These are phyloP conservation scores for Puccinia horiana DNA, from an alignment of 1,284 basidiomycete species.

Conservation along the genomic window DNA sequence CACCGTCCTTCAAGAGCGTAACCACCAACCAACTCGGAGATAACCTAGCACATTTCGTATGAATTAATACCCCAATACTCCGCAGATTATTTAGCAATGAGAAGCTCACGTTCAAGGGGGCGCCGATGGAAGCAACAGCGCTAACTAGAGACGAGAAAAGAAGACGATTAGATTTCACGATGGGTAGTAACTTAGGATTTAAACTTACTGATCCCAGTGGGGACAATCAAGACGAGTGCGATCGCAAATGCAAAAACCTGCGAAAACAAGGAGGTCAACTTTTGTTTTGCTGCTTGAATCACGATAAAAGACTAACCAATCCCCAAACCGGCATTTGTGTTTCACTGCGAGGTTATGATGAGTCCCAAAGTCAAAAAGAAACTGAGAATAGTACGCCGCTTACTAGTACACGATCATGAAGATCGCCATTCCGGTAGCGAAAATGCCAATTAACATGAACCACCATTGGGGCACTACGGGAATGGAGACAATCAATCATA, in stretches of 20 bases:
- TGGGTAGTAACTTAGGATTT: not conserved
- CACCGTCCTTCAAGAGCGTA: slow-evolving; percentile 35
- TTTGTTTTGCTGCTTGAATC: not conserved
- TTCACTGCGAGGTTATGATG: not conserved
- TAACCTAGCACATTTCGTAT: slow-evolving; percentile 6
- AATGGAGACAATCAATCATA: not conserved
- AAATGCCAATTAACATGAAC: slow-evolving; percentile 55
- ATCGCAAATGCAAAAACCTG: slow-evolving; percentile 40
- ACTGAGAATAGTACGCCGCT: not conserved
- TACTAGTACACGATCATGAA: slow-evolving; percentile 52
- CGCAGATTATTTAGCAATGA: not conserved
- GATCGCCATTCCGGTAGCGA: slow-evolving; percentile 54
- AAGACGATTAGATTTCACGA: not conserved
- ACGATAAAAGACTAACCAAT: slow-evolving; percentile 24
- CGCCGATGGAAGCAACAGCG: slow-evolving; percentile 34
- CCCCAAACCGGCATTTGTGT: slow-evolving; percentile 48
- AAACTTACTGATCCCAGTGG: slow-evolving; percentile 36
- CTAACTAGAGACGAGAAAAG: slow-evolving; percentile 14
- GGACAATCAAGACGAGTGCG: slow-evolving; percentile 29
- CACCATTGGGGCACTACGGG: slow-evolving; percentile 57
- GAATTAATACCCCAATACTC: not conserved
- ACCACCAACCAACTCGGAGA: slow-evolving; percentile 48
- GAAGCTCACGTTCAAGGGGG: slow-evolving; percentile 38
- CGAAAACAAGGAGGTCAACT: not conserved
- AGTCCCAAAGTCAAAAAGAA: not conserved